These are phyloP conservation scores for Caryopteris hybrid DNA, from an alignment of 305 asterid genomes.

Conservation along the genomic window DNA sequence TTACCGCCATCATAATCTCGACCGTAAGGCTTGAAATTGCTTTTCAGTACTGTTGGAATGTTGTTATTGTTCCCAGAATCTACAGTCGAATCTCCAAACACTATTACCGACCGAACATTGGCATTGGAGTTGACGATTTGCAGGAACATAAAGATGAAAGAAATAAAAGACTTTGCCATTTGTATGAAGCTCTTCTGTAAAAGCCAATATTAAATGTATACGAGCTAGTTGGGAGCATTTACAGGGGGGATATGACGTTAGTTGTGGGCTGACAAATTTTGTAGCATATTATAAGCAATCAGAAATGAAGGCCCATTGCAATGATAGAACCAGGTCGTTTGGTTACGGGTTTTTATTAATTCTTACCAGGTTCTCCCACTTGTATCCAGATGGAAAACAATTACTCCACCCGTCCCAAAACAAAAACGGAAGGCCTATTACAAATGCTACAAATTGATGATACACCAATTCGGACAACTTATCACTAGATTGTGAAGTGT, in stretches of 20 bases:
- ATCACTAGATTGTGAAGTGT: too few species aligned
- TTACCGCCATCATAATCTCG: conserved; percentile 52
- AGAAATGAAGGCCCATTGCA: neutral
- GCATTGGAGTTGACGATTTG: conserved; percentile 14
- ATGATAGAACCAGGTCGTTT: too few species aligned
- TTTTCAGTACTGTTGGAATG: conserved; percentile 46
- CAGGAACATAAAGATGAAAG: neutral
- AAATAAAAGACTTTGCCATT: neutral
- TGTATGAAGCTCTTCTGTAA: neutral
- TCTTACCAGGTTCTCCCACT: neutral
- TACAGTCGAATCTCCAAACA: conserved; percentile 77
- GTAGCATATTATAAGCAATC: neutral
- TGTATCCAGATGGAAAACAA: too few species aligned
- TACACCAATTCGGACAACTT: too few species aligned
- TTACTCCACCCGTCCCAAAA: too few species aligned
- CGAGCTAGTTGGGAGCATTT: neutral
- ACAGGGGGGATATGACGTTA: neutral
- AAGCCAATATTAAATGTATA: neutral
- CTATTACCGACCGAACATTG: conserved; percentile 59
- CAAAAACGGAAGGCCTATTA: too few species aligned
- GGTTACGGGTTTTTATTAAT: too few species aligned
- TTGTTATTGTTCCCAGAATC: conserved; percentile 82
- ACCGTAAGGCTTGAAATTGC: conserved; percentile 76
- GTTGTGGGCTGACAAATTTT: neutral
- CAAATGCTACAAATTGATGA: too few species aligned